Percentiles rank a stretch among this genome's conserved stretches.
Conservation (phyloP, 768 basidiomycete genomes). For the Naganishia vaughanmartiniae region DNA sequence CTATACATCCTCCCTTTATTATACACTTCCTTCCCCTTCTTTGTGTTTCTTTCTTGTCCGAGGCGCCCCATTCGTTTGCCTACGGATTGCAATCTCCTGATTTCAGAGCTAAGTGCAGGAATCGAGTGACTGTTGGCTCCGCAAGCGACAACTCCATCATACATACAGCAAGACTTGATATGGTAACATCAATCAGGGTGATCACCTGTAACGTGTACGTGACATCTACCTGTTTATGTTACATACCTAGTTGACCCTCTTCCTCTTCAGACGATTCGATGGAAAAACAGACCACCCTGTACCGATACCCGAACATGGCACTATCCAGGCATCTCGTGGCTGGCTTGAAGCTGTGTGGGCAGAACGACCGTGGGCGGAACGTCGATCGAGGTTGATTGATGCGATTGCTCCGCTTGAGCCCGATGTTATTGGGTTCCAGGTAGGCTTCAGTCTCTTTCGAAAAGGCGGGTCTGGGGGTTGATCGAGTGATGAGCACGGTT, state of each 20-base stretch:
- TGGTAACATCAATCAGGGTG: slow-evolving; percentile 27
- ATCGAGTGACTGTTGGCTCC: too few relatives aligned
- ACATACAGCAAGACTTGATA: neutral
- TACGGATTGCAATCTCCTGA: too few relatives aligned
- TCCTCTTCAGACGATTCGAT: slow-evolving; percentile 34
- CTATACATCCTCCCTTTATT: too few relatives aligned
- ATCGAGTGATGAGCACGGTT: too few relatives aligned
- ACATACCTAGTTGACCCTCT: slow-evolving; percentile 10
- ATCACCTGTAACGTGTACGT: slow-evolving; percentile 16
- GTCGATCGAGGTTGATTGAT: slow-evolving; percentile 41
- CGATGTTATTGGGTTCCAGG: slow-evolving; percentile 46
- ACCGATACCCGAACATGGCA: slow-evolving; percentile 36
- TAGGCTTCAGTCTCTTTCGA: slow-evolving; percentile 24
- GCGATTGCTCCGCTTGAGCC: slow-evolving; percentile 36
- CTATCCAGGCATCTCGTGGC: slow-evolving; percentile 28
- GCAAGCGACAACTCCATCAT: neutral
- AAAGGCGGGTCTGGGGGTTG: neutral
- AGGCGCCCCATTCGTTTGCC: too few relatives aligned
- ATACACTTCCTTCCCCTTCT: too few relatives aligned
- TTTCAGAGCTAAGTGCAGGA: too few relatives aligned
- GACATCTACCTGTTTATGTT: slow-evolving; percentile 8
- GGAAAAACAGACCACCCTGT: slow-evolving; percentile 31
- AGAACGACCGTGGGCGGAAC: slow-evolving; percentile 43
- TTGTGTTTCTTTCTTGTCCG: too few relatives aligned
- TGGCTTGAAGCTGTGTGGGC: slow-evolving; percentile 22